A percentile compares a stretch with the other conserved stretches of the same genome.
Conservation (phyloP, 2,329 filamentous ascomycete species). For the Thielaviopsis ethacetica region DNA sequence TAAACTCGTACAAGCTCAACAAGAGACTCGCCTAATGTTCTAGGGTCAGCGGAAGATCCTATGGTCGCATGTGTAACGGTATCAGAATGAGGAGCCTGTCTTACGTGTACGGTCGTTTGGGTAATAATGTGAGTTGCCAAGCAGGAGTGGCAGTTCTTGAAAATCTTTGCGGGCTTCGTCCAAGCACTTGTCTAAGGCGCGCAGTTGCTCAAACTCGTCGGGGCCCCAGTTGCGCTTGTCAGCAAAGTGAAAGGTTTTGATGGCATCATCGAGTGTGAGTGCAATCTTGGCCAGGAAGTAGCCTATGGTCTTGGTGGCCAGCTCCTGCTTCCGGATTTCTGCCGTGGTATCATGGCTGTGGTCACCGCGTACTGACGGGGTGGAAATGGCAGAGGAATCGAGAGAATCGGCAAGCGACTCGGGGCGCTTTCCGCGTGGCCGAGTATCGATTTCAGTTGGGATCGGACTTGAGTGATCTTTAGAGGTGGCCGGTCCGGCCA, state of each 20-base stretch:
- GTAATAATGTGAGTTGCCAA: conserved; percentile 41
- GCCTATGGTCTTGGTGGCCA: conserved; percentile 37
- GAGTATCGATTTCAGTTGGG: background rate
- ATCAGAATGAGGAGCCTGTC: background rate
- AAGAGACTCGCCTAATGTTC: conserved; percentile 31
- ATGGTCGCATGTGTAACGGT: background rate
- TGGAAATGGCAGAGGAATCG: background rate
- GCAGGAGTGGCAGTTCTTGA: conserved; percentile 36
- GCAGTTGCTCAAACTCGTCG: conserved; percentile 43
- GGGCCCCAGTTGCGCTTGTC: conserved; percentile 42
- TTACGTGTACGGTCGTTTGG: conserved; percentile 28
- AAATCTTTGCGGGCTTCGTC: conserved; percentile 45
- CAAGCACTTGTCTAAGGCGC: conserved; percentile 35
- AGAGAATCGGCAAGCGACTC: conserved; percentile 6
- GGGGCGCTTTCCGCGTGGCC: conserved; percentile 10
- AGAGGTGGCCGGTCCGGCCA: conserved; percentile 5
- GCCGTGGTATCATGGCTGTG: conserved; percentile 4
- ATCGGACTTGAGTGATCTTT: background rate
- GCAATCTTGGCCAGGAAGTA: conserved; percentile 42
- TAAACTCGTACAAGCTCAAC: conserved; percentile 31
- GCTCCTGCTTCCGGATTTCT: conserved; percentile 13
- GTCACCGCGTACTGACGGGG: background rate
- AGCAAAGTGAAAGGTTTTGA: conserved; percentile 37
- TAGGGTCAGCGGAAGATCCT: background rate
- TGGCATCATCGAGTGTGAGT: conserved; percentile 32